Percentiles rank a stretch among this genome's conserved stretches.
These are phyloP conservation scores for Phytophthora sp. DNA, from an alignment of 352 stramenopile species.

Conservation along the genomic window DNA sequence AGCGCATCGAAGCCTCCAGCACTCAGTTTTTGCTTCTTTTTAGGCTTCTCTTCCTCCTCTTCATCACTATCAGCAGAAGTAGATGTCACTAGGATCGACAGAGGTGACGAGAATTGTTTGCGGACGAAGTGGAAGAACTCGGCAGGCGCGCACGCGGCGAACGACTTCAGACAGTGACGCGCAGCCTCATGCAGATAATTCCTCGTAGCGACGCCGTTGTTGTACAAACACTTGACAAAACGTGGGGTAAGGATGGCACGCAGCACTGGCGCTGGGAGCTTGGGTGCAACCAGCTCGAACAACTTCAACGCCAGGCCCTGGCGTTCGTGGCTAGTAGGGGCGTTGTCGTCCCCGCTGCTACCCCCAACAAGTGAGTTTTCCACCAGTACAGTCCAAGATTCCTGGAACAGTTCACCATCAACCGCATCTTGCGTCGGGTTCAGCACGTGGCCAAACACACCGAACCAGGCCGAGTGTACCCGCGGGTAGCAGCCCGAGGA, in stretches of 20 bases:
- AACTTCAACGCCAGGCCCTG: conserved; percentile 83
- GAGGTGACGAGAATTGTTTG: conserved; percentile 68
- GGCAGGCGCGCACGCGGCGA: conserved; percentile 48
- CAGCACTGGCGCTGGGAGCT: conserved; percentile 55
- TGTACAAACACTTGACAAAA: conserved; percentile 85
- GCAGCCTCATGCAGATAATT: conserved; percentile 86
- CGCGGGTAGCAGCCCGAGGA: conserved; percentile 79
- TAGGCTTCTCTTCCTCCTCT: conserved; percentile 39
- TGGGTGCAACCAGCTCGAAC: conserved; percentile 73
- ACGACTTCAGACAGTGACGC: conserved; percentile 67
- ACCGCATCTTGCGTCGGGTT: conserved; percentile 48
- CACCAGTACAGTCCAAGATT: conserved; percentile 82
- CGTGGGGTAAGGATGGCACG: conserved; percentile 74
- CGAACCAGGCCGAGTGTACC: conserved; percentile 80
- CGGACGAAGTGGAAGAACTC: conserved; percentile 82
- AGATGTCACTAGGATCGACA: conserved; percentile 60
- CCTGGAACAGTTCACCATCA: conserved; percentile 76
- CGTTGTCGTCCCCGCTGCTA: conserved; percentile 22
- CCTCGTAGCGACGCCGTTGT: conserved; percentile 80
- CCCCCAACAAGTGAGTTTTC: conserved; percentile 74
- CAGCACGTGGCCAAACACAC: conserved; percentile 79
- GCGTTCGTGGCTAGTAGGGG: conserved; percentile 73
- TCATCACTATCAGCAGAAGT: conserved; percentile 44
- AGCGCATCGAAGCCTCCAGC: conserved; percentile 70
- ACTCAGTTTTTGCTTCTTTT: conserved; percentile 50